Evolutionary conservation across 2,329 filamentous ascomycete species (phyloP).

Genomic region (Ophiosphaerella herpotricha): DNA sequence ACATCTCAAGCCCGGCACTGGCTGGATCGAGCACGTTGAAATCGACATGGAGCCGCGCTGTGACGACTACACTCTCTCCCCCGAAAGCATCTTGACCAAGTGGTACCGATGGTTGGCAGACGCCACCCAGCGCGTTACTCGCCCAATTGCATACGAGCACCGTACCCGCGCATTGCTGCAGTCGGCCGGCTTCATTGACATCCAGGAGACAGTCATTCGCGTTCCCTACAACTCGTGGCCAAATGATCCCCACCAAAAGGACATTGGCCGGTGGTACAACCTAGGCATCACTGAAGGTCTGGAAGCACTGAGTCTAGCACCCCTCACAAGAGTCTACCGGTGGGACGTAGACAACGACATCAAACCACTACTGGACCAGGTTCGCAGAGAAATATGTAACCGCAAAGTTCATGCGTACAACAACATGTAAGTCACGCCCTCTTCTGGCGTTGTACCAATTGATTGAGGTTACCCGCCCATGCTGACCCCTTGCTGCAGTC

Average conservation of each 20-base stretch:
- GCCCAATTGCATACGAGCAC: constrained; percentile 69
- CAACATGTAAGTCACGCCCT: constrained; percentile 66
- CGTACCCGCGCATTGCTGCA: constrained; percentile 66
- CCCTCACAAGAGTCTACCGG: constrained; percentile 68
- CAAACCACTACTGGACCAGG: constrained; percentile 63
- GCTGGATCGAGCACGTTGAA: constrained; percentile 84
- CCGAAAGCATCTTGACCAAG: constrained; percentile 61
- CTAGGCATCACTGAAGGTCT: constrained; percentile 74
- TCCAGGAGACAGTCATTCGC: constrained; percentile 70
- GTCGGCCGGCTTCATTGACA: constrained; percentile 76
- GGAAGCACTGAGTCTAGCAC: constrained; percentile 72
- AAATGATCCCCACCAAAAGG: constrained; percentile 64
- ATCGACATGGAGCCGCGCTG: constrained; percentile 80
- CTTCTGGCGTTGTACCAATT: constrained; percentile 27
- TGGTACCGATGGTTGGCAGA: constrained; percentile 74
- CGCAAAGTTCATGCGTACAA: constrained; percentile 74
- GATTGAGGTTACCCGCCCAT: constrained; percentile 23
- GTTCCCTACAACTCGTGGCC: constrained; percentile 79
- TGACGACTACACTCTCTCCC: constrained; percentile 66
- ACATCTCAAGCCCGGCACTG: constrained; percentile 75
- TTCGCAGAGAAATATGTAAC: constrained; percentile 70
- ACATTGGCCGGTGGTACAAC: constrained; percentile 83
- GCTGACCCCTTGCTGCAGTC: constrained; percentile 46
- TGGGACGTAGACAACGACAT: constrained; percentile 67
- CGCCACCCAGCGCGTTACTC: constrained; percentile 68